These are phyloP conservation scores for Edaphochlamys debaryana DNA, from an alignment of 139 green algal genomes.

Conservation along the genomic window DNA sequence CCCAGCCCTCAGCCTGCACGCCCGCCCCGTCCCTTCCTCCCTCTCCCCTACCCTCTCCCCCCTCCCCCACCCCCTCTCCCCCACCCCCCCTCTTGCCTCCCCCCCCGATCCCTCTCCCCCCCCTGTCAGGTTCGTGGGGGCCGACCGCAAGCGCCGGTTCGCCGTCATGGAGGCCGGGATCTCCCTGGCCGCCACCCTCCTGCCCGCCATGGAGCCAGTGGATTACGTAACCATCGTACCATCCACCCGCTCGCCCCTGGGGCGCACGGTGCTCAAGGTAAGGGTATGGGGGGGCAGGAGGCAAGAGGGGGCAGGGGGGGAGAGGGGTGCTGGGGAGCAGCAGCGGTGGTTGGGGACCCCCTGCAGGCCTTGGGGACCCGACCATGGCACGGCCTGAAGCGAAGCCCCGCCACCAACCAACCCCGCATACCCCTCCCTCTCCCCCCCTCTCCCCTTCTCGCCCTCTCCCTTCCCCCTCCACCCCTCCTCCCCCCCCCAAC, in stretches of 20 bases:
- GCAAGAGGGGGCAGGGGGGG: neutral
- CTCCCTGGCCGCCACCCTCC: slow-evolving; percentile 75
- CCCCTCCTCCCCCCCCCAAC: neutral
- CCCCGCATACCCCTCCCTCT: too few species aligned
- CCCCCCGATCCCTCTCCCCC: neutral
- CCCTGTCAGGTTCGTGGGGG: slow-evolving; percentile 53
- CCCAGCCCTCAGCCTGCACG: too few species aligned
- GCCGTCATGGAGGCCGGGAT: slow-evolving; percentile 83
- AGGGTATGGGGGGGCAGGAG: neutral
- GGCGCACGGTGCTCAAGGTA: slow-evolving; percentile 82
- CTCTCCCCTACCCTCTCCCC: too few species aligned
- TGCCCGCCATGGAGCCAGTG: slow-evolving; percentile 90
- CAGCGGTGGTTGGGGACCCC: neutral
- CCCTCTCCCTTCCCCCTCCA: slow-evolving; percentile 21
- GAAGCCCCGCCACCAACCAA: too few species aligned
- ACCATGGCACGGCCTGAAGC: too few species aligned
- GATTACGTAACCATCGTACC: slow-evolving; percentile 81
- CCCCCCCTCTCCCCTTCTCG: too few species aligned
- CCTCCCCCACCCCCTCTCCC: too few species aligned
- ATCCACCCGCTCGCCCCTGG: slow-evolving; percentile 76
- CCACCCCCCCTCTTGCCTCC: neutral
- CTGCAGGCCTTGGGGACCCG: too few species aligned
- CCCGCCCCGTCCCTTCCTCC: too few species aligned
- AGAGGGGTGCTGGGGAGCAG: neutral
- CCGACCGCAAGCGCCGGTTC: slow-evolving; percentile 60